Conservation (phyloP, 2,329 filamentous ascomycete genomes). For the Rhynchosporium agropyri region DNA sequence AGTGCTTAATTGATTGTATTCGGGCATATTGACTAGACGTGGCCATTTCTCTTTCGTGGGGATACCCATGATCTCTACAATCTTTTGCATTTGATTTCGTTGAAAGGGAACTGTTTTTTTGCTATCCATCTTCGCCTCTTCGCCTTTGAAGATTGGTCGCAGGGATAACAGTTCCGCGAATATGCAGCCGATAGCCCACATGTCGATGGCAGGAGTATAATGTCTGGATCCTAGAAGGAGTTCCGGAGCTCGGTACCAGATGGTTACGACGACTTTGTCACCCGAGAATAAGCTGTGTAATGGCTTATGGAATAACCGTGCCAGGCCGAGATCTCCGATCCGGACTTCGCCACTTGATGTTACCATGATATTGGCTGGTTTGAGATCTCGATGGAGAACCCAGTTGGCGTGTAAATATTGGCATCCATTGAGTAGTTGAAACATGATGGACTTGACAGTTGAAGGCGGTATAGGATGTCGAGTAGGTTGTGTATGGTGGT, state of each 20-base stretch:
- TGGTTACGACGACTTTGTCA: constrained; percentile 98
- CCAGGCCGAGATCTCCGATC: constrained; percentile 91
- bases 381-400: constrained; percentile 95
- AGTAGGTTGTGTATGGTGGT: constrained; percentile 88
- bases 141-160: constrained; percentile 95
- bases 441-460: constrained; percentile 92
- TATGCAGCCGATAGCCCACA: constrained; percentile 98
- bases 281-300: constrained; percentile 88
- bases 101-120: constrained; percentile 98
- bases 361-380: constrained; percentile 98
- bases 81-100: constrained; percentile 98
- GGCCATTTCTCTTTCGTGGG: constrained; percentile 91
- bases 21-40: constrained; percentile 80
- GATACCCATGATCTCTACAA: constrained; percentile 92
- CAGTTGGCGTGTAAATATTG: constrained; percentile 95
- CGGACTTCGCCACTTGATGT: constrained; percentile 88
- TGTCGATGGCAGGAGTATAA: constrained; percentile 94
- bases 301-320: constrained; percentile 91
- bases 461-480: constrained; percentile 84
- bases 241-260: constrained; percentile 97
- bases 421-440: constrained; percentile 91
- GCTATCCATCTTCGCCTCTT: constrained; percentile 98
- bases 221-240: constrained; percentile 90
- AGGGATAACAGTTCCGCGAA: constrained; percentile 92
- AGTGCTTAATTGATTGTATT: constrained; percentile 71